Evolutionary conservation across 345 rosid species (phyloP), one percentile per base, ranked within the genome.

Genomic region (Salix suchowensis): DNA sequence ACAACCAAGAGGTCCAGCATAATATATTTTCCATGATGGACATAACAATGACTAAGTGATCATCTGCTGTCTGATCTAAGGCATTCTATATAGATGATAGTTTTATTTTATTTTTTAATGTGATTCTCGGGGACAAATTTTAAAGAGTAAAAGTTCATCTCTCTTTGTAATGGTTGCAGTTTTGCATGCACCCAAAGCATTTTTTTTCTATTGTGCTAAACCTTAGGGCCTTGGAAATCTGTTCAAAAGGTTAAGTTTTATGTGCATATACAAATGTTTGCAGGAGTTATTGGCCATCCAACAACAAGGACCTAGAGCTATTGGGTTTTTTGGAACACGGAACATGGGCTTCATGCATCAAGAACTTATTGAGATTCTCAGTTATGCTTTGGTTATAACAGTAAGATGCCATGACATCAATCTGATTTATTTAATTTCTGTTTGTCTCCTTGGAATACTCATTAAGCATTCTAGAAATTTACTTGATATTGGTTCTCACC

Each of bases 271-370:
- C 72, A 21, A 50, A 52, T 79, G n/a, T 78, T 40, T 87, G 87
- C 89, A 96, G 99, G 99, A 96, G 79, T 80, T 96, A 77, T 81
- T 96, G 84, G 99, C 99, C 70, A 96, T 96, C 83, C 99, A 96
- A 78, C 98, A 96, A 79, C 99, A 96, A 87, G 98, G 99, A 74
- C 99, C 99, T 72, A 87, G 99, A 86, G 74, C 91, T 65, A 96
- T 96, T 80, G 98, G 99, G 73, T 96, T 96, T 82, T 96, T 96
- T 77, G 99, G 99, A 48, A 93, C 98, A 2, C 82, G 98, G 75
- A 96, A 96, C 74, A 96, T 96, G 99, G 99, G 98, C 68, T 96
- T 96, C 88, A 89, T 96, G 98, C 99, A 96, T 87, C 99, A 96
- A 83, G 91, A 96, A 66, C 95, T 93, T 76, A 96, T 96, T 58